Base-by-base conservation (phyloP, 2,329 filamentous ascomycete genomes). In the Hypoxylon sp. region DNA sequence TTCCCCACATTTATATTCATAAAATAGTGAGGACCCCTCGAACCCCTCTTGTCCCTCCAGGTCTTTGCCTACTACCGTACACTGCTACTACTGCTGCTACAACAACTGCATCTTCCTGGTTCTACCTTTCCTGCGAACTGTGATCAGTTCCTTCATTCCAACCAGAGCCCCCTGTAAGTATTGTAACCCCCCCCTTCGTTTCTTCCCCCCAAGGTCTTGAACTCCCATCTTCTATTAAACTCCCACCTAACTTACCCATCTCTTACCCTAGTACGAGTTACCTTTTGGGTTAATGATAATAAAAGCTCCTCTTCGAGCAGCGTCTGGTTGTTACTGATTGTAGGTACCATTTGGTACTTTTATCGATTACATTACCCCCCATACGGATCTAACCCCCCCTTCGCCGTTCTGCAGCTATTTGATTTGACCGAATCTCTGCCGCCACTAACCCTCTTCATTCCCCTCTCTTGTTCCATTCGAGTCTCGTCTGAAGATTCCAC, bases 381-480 rank as follows among this genome's bases (percentile, higher is more conserved):
- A 19, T 61, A 43, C 58, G 30, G 49, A 51, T 48, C 30, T 56
- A 14, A 25, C 51, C 64, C 32, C 32, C 51, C 60, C 50, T 45
- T 60, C 60, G 51, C 50, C 30, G n/a, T 14, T 62, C 53, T 65
- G 52, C 51, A 69, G 65, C 38, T 62, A 64, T 65, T 69, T 67
- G 65, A 67, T 69, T 71, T 71, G 68, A 66, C 68, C 68, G 68
- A 71, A 69, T 68, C 65, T 71, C 66, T 71, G 59, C 65, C 68
- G 65, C 65, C 63, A 49, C 62, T 69, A 70, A 38, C 61, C 68
- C 53, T 59, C 59, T 49, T 23, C 32, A 56, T 43, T 52, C 36
- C 56, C 61, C 30, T 38, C 67, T 61, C 57, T 60, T 10, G 50
- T 60, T 61, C 58, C 45, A 62, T 60, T 63, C 36, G 49, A 50